Conservation (phyloP, 306 rosid species). For the Fragaria ananassa region DNA sequence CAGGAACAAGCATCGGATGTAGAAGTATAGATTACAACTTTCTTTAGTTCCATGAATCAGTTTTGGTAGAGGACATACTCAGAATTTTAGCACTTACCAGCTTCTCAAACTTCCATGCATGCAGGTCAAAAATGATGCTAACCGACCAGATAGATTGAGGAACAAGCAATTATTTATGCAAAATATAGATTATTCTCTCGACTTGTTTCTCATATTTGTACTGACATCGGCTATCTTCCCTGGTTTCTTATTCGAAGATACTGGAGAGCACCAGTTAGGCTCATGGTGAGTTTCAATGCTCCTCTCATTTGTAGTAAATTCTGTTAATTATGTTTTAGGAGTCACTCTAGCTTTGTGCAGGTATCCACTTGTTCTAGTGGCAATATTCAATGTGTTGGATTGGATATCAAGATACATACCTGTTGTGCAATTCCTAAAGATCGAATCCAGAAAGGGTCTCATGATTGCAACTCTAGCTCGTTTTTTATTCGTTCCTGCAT, state of each 20-base stretch:
- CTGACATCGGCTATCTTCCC: constrained; percentile 71
- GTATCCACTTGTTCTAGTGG: constrained; percentile 68
- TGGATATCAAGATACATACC: constrained; percentile 63
- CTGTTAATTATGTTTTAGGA: background rate
- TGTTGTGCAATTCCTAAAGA: constrained; percentile 43
- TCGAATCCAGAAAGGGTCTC: constrained; percentile 69
- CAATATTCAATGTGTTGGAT: constrained; percentile 63
- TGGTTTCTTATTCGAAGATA: constrained; percentile 80
- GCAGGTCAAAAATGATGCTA: constrained; percentile 38
- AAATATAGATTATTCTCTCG: constrained; percentile 62
- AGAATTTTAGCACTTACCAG: background rate
- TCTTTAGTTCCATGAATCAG: background rate
- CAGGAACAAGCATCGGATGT: constrained; percentile 23
- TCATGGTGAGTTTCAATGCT: constrained; percentile 46
- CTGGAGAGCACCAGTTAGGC: constrained; percentile 75
- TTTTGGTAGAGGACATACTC: background rate
- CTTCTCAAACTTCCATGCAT: constrained; percentile 4
- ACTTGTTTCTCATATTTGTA: constrained; percentile 52
- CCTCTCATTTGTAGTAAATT: background rate
- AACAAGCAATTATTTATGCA: constrained; percentile 43
- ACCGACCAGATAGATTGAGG: constrained; percentile 41
- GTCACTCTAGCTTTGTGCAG: constrained; percentile 25
- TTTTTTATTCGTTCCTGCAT: constrained; percentile 65
- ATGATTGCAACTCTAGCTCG: constrained; percentile 38
- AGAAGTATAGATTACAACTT: constrained; percentile 32